Conservation (phyloP, 768 basidiomycete species). For the Xerocomellus dryophilus region DNA sequence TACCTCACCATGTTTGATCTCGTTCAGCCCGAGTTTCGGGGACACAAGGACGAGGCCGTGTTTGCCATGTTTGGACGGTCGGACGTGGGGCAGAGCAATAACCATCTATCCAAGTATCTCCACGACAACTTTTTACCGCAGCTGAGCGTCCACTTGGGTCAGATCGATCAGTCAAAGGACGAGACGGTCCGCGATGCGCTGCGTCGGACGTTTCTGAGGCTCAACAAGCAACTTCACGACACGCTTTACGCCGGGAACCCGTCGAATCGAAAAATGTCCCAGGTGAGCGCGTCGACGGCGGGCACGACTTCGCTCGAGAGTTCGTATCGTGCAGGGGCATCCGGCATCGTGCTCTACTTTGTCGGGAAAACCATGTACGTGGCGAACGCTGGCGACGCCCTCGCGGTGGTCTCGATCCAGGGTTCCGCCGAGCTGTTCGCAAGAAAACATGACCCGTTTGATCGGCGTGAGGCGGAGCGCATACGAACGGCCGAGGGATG, state of each 20-base stretch:
- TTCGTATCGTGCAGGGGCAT: slow-evolving; percentile 69
- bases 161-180: slow-evolving; percentile 32
- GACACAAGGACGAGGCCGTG: slow-evolving; percentile 73
- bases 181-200: slow-evolving; percentile 74
- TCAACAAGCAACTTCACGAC: slow-evolving; percentile 82
- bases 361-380: slow-evolving; percentile 76
- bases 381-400: slow-evolving; percentile 84
- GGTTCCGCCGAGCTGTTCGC: slow-evolving; percentile 76
- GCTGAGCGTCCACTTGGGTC: slow-evolving; percentile 58
- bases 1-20: slow-evolving; percentile 89
- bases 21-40: slow-evolving; percentile 82
- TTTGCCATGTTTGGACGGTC: slow-evolving; percentile 95
- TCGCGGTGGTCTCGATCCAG: slow-evolving; percentile 80
- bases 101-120: slow-evolving; percentile 75
- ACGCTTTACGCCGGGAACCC: slow-evolving; percentile 44
- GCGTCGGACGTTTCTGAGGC: slow-evolving; percentile 79
- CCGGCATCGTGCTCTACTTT: slow-evolving; percentile 85
- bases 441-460: slow-evolving; percentile 84
- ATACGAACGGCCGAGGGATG: slow-evolving; percentile 92
- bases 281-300: slow-evolving; percentile 48
- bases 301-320: slow-evolving; percentile 38
- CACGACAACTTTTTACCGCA: slow-evolving; percentile 73
- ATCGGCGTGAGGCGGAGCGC: slow-evolving; percentile 77
- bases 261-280: slow-evolving; percentile 68
- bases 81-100: slow-evolving; percentile 54